Conservation (phyloP, 169 alveolate species). For the Babesia microti region DNA sequence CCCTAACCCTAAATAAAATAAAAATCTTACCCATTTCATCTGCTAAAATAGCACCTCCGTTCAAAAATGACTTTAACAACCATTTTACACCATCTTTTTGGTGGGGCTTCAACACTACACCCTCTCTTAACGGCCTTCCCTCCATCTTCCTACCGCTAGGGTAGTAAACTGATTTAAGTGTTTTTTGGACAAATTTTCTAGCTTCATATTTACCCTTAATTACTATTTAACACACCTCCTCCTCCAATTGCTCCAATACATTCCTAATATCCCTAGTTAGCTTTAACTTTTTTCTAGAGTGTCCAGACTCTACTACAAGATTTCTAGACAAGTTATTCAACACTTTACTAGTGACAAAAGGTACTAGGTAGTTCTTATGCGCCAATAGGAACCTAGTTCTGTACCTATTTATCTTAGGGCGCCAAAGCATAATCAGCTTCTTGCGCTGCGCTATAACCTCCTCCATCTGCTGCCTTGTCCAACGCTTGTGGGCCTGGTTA, state of each 20-base stretch:
- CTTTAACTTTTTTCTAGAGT: conserved; percentile 3
- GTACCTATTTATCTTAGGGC: conserved; percentile 56
- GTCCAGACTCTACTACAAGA: conserved; percentile 32
- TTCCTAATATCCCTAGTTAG: neutral
- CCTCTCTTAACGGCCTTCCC: conserved; percentile 63
- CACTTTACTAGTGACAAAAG: conserved; percentile 64
- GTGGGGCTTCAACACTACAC: conserved; percentile 73
- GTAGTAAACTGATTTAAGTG: conserved; percentile 48
- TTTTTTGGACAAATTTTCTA: conserved; percentile 51
- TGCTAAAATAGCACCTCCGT: conserved; percentile 81
- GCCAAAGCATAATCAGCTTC: conserved; percentile 59
- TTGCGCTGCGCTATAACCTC: conserved; percentile 66
- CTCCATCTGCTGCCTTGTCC: conserved; percentile 71
- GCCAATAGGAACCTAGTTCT: conserved; percentile 67
- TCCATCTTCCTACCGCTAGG: conserved; percentile 63
- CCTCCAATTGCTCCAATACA: neutral
- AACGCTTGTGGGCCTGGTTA: conserved; percentile 74
- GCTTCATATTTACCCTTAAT: conserved; percentile 36
- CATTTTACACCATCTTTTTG: conserved; percentile 82
- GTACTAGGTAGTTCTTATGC: conserved; percentile 60
- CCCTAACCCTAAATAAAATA: conserved; percentile 60
- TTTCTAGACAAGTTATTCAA: conserved; percentile 54
- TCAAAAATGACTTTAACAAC: conserved; percentile 68
- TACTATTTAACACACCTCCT: conserved; percentile 1
- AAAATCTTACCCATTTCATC: conserved; percentile 75